Evolutionary conservation across 108 stramenopile genomes (phyloP), one percentile per base, ranked within the genome.

Genomic region (Stephanodiscus triporus): DNA sequence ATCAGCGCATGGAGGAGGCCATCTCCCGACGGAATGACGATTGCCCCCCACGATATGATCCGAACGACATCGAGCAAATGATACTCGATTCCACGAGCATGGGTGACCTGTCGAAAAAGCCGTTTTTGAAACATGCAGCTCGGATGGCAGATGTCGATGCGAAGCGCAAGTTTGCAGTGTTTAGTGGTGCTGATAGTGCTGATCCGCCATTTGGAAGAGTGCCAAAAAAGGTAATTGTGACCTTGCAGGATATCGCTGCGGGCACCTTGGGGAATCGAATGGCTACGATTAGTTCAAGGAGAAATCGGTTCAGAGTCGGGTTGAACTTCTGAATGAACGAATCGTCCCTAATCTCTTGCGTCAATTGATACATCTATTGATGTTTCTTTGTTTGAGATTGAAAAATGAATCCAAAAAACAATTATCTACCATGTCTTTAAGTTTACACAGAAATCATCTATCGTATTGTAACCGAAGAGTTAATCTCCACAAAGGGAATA

Each of bases 1-100:
- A 74, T 49, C 88, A 91, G 72, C 80, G 93, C 6, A 90, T 94
- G 89, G 93, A 94, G 77, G 89, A 90, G 81, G 93, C 93, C 11
- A 77, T 94, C 55, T 83, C 77, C 49, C 70, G 89, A 19, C 83
- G 90, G 53, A 64, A 76, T 37, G 82, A 80, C 6, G 61, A 78
- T 9, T 78, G 72, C 23, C 34, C 67, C 34, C 14, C 23, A 17
- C 49, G 63, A n/a, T 65, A 71, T 1, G 79, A 68, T 23, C 62
- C 75, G 9, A 56, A 84, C 30, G 76, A 84, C 26, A 73, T 83
- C 8, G 81, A 81, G 16, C 75, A 71, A 50, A 70, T 84, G 48
- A 16, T 85, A 29, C 56, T 61, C 5, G 62, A 85, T 51, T 68
- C 75, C 2, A 83, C 86, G 0, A 84, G 86, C 65, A 91, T 94